Evolutionary conservation across 225 moss, liverwort and hornwort genomes (phyloP), one percentile per base, ranked within the genome.

Genomic region (Marchantia paleacea): DNA sequence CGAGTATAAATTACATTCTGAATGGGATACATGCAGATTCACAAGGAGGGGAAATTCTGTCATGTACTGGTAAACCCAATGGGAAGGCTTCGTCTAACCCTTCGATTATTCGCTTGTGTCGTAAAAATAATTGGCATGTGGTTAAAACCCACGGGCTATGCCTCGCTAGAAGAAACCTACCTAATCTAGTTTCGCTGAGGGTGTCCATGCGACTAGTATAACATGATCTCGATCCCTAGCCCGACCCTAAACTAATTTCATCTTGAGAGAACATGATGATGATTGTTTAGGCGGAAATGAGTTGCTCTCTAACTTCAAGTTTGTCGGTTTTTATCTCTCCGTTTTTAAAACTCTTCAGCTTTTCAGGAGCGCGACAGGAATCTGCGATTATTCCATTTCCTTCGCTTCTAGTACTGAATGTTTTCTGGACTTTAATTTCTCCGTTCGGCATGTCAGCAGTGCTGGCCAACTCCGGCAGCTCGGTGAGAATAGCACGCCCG

Each of bases 401-500:
- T 64, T 66, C 22, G 9, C 20, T 64, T n/a, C 7, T 64, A 8
- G 51, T 24, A 50, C 10, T 53, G 0, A 6, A 18, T 12, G 24
- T 52, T 50, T 0, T 51, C 51, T 66, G 51, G 16, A 12, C 8
- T 24, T 0, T 67, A 13, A 11, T 22, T 22, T 63, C 48, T 49
- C 62, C 62, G 24, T 25, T 63, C 2, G n/a, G 1, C 0, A 30
- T 28, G 30, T 60, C 75, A 19, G 22, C 18, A 6, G 20, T 18
- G 10, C 28, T 28, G 4, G 73, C 28, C 52, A 83, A 19, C 66
- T 86, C 81, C 0, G 81, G 78, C 52, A 81, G 51, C 13, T 83
- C 83, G 0, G 78, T 39, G 1, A 76, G 28, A 19, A 82, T 88
- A 5, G 91, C 88, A 12, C 95, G 93, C 47, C 80, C 89, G 63